Percentiles rank a stretch among this genome's conserved stretches.
Conservation (phyloP, 768 basidiomycete species). For the Pleurotus cornucopiae region DNA sequence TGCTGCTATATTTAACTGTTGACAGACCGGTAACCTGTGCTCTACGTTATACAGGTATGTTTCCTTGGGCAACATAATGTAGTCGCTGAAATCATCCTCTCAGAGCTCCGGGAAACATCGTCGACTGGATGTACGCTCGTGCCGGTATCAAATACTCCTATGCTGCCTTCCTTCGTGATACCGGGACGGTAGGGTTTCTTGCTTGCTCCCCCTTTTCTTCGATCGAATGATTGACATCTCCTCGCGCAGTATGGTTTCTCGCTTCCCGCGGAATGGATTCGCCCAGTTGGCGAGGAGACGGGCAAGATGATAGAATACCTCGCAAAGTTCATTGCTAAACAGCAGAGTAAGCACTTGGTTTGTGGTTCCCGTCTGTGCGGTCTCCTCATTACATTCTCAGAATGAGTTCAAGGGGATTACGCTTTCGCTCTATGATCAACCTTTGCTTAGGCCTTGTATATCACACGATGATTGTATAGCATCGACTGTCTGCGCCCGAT, state of each 20-base stretch:
- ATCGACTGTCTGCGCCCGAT: too few species aligned
- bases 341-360: slow-evolving; percentile 12
- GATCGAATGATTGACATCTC: neutral
- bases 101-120: slow-evolving; percentile 57
- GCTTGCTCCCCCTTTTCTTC: neutral
- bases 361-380: neutral
- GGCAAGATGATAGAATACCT: slow-evolving; percentile 61
- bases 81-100: slow-evolving; percentile 9
- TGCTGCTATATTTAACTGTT: neutral
- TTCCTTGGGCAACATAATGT: neutral
- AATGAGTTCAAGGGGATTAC: too few species aligned
- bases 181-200: slow-evolving; percentile 52
- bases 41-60: slow-evolving; percentile 37
- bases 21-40: slow-evolving; percentile 42
- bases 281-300: slow-evolving; percentile 78
- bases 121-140: slow-evolving; percentile 61
- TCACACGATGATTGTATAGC: too few species aligned
- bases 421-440: too few species aligned
- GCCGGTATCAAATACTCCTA: slow-evolving; percentile 60
- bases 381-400: too few species aligned
- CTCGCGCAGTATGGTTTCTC: slow-evolving; percentile 66
- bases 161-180: slow-evolving; percentile 63
- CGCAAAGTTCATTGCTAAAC: slow-evolving; percentile 56
- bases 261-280: slow-evolving; percentile 66
- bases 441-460: too few species aligned